phyloP scores from a whole-genome alignment of 192 early-diverging fungal species.

The Gigaspora rosea region DNA sequence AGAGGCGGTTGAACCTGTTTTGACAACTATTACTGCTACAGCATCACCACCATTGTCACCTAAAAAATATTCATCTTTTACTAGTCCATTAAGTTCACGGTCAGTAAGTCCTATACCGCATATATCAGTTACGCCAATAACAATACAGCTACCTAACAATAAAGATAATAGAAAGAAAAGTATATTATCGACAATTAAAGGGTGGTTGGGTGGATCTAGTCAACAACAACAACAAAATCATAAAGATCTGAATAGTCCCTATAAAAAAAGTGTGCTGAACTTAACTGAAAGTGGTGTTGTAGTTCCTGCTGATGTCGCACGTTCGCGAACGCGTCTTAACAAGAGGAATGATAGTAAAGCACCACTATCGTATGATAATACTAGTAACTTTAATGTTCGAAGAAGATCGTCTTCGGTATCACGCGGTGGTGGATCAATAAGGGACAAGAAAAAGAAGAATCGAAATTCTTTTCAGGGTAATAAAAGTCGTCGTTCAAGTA shows the following conservation, averaged over 20 bases:
- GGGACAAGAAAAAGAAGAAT: conserved; percentile 28
- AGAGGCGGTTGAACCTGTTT: conserved; percentile 30
- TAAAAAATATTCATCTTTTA: conserved; percentile 29
- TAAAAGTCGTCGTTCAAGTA: conserved; percentile 17
- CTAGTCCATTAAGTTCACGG: conserved; percentile 27
- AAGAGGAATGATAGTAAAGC: conserved; percentile 25
- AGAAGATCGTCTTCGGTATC: conserved; percentile 4
- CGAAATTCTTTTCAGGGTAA: conserved; percentile 24
- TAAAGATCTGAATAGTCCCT: conserved; percentile 13
- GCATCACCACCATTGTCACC: conserved; percentile 33
- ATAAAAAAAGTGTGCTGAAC: conserved; percentile 18
- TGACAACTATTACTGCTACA: conserved; percentile 26
- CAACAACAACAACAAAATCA: neutral
- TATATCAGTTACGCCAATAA: neutral
- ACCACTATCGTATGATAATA: conserved; percentile 21
- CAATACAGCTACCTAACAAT: conserved; percentile 9
- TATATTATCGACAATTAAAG: conserved; percentile 24
- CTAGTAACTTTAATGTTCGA: neutral
- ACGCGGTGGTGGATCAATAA: conserved; percentile 8
- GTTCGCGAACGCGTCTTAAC: neutral
- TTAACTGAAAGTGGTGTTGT: conserved; percentile 23
- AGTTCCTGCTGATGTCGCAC: conserved; percentile 16
- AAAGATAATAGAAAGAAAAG: conserved; percentile 1
- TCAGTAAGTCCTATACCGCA: conserved; percentile 33
- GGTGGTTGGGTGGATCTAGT: conserved; percentile 23